A percentile compares a stretch with the other conserved stretches of the same genome.
Evolutionary conservation across 1,139 yeast genomes (phyloP).

Genomic region (Geotrichum citri-aurantii): DNA sequence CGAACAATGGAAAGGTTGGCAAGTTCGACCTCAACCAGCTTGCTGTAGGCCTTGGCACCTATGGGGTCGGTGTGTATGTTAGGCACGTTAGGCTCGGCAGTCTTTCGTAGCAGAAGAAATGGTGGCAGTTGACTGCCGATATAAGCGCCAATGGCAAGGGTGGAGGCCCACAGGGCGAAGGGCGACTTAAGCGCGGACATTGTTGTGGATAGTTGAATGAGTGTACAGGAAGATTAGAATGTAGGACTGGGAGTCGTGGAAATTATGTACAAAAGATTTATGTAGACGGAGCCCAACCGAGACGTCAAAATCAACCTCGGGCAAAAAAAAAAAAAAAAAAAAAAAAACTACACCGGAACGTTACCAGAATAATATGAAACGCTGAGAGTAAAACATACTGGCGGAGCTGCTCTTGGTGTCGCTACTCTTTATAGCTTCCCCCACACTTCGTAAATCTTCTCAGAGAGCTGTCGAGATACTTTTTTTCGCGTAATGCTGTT

Average conservation of each 20-base stretch:
- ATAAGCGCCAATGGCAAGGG: constrained; percentile 3
- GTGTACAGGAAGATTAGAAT: background rate
- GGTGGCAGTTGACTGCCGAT: constrained; percentile 12
- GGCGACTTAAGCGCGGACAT: background rate
- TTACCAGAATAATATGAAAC: no score
- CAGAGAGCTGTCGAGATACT: constrained; percentile 55
- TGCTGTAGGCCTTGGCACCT: constrained; percentile 4
- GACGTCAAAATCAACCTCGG: background rate
- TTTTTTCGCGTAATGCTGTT: constrained; percentile 56
- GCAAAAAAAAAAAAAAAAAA: no score
- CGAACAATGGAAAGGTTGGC: constrained; percentile 11
- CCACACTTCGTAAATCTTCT: constrained; percentile 58
- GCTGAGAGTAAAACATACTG: no score
- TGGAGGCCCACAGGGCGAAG: background rate
- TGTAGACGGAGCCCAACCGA: background rate
- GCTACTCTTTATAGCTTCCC: constrained; percentile 37
- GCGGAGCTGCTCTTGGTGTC: no score
- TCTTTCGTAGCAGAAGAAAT: constrained; percentile 4
- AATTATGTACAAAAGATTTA: background rate
- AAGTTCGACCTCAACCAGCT: constrained; percentile 14
- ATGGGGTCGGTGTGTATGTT: constrained; percentile 5
- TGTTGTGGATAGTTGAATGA: background rate
- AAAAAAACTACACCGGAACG: background rate
- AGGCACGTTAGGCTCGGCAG: constrained; percentile 10
- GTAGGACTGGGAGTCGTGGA: background rate